phyloP scores from a whole-genome alignment of 306 rosid species.

The Quercus engelmannii region DNA sequence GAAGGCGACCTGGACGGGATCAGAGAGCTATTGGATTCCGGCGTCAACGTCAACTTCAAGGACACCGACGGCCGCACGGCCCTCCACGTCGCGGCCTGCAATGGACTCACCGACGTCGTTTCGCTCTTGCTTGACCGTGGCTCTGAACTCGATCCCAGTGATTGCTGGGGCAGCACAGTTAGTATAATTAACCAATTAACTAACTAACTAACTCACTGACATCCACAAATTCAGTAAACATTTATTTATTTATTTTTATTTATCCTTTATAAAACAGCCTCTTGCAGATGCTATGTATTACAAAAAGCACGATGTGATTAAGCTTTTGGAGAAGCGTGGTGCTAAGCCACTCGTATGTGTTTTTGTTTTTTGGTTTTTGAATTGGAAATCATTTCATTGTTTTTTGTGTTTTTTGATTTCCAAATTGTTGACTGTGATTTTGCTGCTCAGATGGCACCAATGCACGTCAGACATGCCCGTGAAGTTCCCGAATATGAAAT shows the following conservation, averaged over 20 bases:
- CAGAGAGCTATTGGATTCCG: constrained; percentile 57
- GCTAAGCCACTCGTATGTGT: constrained; percentile 67
- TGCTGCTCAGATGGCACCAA: constrained; percentile 64
- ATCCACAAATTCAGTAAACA: too few relatives aligned
- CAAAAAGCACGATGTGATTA: constrained; percentile 64
- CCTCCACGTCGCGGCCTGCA: constrained; percentile 84
- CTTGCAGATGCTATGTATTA: constrained; percentile 84
- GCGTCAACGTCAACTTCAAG: constrained; percentile 42
- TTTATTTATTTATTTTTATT: too few relatives aligned
- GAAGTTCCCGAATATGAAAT: constrained; percentile 96
- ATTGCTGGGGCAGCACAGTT: constrained; percentile 95
- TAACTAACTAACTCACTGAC: too few relatives aligned
- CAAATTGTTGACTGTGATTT: constrained; percentile 10
- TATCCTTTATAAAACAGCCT: constrained; percentile 48
- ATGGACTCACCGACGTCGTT: constrained; percentile 61
- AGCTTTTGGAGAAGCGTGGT: constrained; percentile 79
- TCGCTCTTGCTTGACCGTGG: constrained; percentile 65
- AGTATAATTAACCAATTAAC: not conserved
- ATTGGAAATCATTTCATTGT: not conserved
- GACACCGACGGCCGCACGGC: constrained; percentile 52
- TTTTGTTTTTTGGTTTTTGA: not conserved
- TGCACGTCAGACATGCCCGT: constrained; percentile 76
- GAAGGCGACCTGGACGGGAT: constrained; percentile 85
- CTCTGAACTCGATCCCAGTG: constrained; percentile 55
- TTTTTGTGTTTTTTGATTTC: constrained; percentile 1